Conservation (phyloP, 2,329 filamentous ascomycete species). For the Aureobasidium sp. region DNA sequence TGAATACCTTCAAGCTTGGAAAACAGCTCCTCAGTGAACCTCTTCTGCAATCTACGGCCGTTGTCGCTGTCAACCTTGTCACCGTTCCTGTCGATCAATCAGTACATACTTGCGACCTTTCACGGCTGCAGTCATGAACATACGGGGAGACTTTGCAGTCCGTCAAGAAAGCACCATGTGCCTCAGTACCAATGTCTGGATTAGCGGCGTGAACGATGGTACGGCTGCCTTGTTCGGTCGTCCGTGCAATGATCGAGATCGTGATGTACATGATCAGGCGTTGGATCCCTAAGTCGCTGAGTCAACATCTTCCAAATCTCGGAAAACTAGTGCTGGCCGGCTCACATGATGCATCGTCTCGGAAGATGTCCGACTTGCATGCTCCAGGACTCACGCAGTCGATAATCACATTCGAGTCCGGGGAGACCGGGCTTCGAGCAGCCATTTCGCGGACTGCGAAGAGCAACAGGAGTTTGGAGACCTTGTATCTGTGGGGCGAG, state of each 20-base stretch:
- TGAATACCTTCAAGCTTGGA: conserved; percentile 25
- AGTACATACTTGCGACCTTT: no score
- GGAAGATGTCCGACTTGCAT: conserved; percentile 22
- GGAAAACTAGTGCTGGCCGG: neutral
- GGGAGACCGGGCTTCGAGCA: conserved; percentile 21
- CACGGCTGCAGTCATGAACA: no score
- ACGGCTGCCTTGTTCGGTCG: conserved; percentile 27
- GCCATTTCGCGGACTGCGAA: conserved; percentile 17
- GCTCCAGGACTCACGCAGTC: conserved; percentile 27
- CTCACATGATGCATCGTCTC: conserved; percentile 15
- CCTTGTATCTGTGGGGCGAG: conserved; percentile 13
- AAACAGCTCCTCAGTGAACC: conserved; percentile 28
- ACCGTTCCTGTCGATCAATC: neutral
- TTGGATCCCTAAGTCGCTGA: neutral
- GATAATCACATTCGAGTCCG: conserved; percentile 11
- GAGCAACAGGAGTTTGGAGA: conserved; percentile 27
- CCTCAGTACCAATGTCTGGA: conserved; percentile 20
- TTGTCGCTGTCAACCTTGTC: conserved; percentile 22
- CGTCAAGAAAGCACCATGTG: conserved; percentile 30
- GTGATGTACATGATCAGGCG: neutral
- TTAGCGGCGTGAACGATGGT: conserved; percentile 25
- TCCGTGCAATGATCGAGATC: conserved; percentile 17
- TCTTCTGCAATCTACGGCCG: conserved; percentile 22
- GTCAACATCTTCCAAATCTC: neutral
- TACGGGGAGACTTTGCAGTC: conserved; percentile 21